Evolutionary conservation across 2,329 filamentous ascomycete species (phyloP).

Genomic region (Cladorrhinum sp.): DNA sequence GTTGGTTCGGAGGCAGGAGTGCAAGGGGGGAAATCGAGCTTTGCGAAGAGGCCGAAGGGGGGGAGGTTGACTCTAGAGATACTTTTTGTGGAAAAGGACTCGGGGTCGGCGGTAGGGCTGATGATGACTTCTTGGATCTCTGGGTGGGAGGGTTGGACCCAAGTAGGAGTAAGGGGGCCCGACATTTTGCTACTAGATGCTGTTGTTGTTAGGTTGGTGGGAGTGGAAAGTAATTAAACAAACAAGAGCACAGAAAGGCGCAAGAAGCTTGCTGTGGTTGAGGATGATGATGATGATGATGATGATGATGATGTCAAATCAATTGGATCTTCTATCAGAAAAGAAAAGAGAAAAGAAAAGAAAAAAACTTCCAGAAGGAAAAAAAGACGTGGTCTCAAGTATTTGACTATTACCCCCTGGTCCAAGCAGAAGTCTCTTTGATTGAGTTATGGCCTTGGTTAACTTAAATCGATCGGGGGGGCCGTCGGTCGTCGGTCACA

Average conservation of each 20-base stretch:
- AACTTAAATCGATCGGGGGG: no score
- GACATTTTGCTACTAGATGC: constrained; percentile 5
- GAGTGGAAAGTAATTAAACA: neutral
- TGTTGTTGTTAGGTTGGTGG: neutral
- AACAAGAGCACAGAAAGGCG: no score
- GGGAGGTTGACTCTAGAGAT: constrained; percentile 53
- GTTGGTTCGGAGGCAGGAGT: constrained; percentile 53
- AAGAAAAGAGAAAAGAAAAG: neutral
- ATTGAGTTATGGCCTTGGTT: neutral
- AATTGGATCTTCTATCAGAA: neutral
- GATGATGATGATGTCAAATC: neutral
- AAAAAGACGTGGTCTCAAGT: neutral
- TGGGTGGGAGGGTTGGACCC: constrained; percentile 60
- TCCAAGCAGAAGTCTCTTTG: neutral
- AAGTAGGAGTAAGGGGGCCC: constrained; percentile 55
- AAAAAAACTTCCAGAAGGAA: neutral
- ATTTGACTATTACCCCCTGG: neutral
- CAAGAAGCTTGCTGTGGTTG: no score
- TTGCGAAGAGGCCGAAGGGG: constrained; percentile 64
- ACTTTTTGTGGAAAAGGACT: constrained; percentile 57
- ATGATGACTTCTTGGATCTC: constrained; percentile 55
- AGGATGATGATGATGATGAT: neutral
- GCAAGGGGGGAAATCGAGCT: constrained; percentile 63
- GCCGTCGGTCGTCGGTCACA: no score
- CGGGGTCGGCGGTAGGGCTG: constrained; percentile 38